Evolutionary conservation across 2,329 filamentous ascomycete genomes (phyloP).

Genomic region (Didymella arachidicola): DNA sequence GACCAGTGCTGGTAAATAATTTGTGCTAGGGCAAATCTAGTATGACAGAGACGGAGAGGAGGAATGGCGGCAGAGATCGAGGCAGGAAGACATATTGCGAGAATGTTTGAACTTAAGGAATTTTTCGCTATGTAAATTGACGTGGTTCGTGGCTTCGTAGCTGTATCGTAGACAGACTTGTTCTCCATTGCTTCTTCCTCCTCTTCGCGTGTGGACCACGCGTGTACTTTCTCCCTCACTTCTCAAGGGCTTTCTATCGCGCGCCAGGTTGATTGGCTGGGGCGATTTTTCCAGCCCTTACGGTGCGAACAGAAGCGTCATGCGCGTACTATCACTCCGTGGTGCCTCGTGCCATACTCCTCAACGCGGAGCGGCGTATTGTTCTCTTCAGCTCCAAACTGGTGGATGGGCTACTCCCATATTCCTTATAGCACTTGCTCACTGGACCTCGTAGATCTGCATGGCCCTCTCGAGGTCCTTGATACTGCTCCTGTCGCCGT

Average conservation of each 20-base stretch:
- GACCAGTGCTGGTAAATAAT: not conserved
- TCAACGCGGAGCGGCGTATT: slow-evolving; percentile 3
- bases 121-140: slow-evolving; percentile 4
- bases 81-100: too few relatives aligned
- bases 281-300: slow-evolving; percentile 16
- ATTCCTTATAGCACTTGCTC: slow-evolving; percentile 19
- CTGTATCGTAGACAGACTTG: slow-evolving; percentile 12
- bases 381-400: slow-evolving; percentile 19
- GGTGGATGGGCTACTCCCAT: slow-evolving; percentile 8
- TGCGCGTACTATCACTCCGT: slow-evolving; percentile 17
- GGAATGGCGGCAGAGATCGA: too few relatives aligned
- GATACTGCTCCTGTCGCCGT: slow-evolving; percentile 55
- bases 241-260: slow-evolving; percentile 19
- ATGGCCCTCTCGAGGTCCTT: slow-evolving; percentile 56
- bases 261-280: slow-evolving; percentile 2
- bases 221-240: slow-evolving; percentile 17
- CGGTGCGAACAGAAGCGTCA: slow-evolving; percentile 24
- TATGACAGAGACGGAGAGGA: not conserved
- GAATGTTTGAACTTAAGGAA: not conserved
- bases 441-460: slow-evolving; percentile 55
- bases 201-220: slow-evolving; percentile 3
- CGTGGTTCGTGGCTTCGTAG: slow-evolving; percentile 16
- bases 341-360: slow-evolving; percentile 2
- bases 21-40: not conserved
- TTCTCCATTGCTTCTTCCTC: not conserved